Conservation (phyloP, 192 early-diverging fungal genomes). For the Backusella australiensis region DNA sequence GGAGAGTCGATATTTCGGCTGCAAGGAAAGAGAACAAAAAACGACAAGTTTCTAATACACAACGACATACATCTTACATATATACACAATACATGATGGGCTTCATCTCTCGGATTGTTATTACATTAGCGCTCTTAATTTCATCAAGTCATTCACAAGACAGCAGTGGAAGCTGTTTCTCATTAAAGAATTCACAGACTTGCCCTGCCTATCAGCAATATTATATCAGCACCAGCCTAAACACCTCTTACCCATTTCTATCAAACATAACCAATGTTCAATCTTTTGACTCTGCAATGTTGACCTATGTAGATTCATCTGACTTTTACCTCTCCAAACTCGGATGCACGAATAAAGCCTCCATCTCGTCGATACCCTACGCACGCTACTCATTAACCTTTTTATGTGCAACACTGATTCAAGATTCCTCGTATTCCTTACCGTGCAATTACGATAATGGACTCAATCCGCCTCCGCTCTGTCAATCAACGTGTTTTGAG, state of each 20-base stretch:
- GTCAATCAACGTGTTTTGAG: conserved; percentile 27
- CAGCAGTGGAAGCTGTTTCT: conserved; percentile 10
- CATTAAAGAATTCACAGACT: conserved; percentile 19
- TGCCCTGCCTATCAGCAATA: conserved; percentile 32
- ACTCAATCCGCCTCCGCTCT: conserved; percentile 31
- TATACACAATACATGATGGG: not conserved
- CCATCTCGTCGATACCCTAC: conserved; percentile 24
- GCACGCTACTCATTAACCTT: conserved; percentile 31
- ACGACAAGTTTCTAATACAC: not conserved
- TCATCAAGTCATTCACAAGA: not conserved
- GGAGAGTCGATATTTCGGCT: conserved; percentile 1
- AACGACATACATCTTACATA: not conserved
- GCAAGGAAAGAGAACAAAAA: not conserved
- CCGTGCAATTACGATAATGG: conserved; percentile 29
- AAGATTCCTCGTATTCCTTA: conserved; percentile 26
- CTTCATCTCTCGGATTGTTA: not conserved
- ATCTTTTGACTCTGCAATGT: conserved; percentile 25
- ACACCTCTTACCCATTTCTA: conserved; percentile 13
- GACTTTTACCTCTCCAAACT: conserved; percentile 15
- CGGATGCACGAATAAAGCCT: conserved; percentile 15
- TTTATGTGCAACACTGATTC: conserved; percentile 30
- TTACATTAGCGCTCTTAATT: not conserved
- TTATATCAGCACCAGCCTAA: conserved; percentile 21
- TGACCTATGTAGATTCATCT: conserved; percentile 22
- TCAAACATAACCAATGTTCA: conserved; percentile 15